Percentiles rank a stretch among this genome's conserved stretches.
Conservation (phyloP, 2,329 filamentous ascomycete species). For the Fusarium multiceps region DNA sequence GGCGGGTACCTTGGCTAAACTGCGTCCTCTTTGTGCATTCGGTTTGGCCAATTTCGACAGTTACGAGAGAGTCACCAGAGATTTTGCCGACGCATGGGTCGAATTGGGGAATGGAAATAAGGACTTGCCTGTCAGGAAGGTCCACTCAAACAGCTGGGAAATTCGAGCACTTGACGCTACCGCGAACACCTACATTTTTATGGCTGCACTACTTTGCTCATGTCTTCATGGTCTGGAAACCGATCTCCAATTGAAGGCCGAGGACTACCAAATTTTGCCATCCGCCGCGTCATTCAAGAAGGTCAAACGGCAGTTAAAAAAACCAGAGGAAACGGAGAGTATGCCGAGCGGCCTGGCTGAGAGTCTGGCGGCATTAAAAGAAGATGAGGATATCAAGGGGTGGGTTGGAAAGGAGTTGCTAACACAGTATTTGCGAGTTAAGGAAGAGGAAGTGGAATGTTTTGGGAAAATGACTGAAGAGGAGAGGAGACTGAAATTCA, state of each 20-base stretch:
- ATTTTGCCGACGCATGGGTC: not conserved
- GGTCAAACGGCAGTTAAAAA: not conserved
- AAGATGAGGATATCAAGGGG: not conserved
- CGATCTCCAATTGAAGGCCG: accelerated
- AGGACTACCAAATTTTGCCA: not conserved
- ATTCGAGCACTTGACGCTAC: not conserved
- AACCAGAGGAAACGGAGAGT: not conserved
- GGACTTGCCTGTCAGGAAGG: not conserved
- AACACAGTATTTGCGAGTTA: not conserved
- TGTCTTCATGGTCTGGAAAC: too few relatives aligned
- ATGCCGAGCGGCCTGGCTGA: not conserved
- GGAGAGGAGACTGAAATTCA: not conserved
- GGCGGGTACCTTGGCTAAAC: not conserved
- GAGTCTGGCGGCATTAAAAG: not conserved
- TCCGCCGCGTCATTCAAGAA: accelerated
- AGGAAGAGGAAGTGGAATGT: not conserved
- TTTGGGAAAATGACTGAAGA: not conserved
- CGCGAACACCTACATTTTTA: not conserved
- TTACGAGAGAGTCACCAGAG: not conserved
- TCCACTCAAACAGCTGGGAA: not conserved
- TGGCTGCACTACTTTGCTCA: not conserved
- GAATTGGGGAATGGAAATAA: accelerated
- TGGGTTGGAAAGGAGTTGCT: not conserved
- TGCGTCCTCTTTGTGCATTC: not conserved
- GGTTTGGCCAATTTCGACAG: not conserved